Base-by-base conservation (phyloP, 1,139 yeast genomes). In the Candida buenavistaensis region DNA sequence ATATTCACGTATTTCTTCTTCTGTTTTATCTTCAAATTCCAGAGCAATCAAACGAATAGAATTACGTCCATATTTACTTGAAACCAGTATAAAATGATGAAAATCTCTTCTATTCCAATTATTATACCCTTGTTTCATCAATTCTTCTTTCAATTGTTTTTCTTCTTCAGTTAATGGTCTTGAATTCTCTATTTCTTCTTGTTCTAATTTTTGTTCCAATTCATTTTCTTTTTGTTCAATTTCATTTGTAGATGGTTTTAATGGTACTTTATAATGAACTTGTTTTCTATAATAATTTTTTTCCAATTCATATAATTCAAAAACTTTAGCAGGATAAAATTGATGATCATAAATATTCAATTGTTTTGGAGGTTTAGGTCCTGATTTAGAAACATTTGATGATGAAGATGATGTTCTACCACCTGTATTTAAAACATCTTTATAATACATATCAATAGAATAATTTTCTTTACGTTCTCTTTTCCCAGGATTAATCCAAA, bases 401-500 rank as follows among this genome's bases (percentile, higher is more conserved):
- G 50, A 45, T 9, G 42, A 32, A 3, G 47, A 37, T 19, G 50
- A 45, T 9, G 42, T 64, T 26, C 80, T 76, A 8, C 87, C 84
- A 10, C 88, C 86, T 4, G 86, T 76, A 48, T 80, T 79, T 44
- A 84, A 63, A 6, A 82, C 90, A 58, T 82, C 92, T 54, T 84
- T 79, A 57, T 84, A 84, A 54, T 84, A 84, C 65, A 79, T 80
- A 55, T 84, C 94, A 45, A 84, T 80, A 2, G 85, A 79, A 55
- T 84, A 84, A 50, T 83, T 84, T 45, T 82, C 87, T 52, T 82
- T 83, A 43, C 92, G 71, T 57, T 83, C 92, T 62, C 94, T 74
- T 52, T 82, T 83, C 2, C 86, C 75, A 2, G 90, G 89, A 43
- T 82, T 78, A 40, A 83, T 78, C 87, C 87, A 82, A 8, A 68